A percentile compares a stretch with the other conserved stretches of the same genome.
These are phyloP conservation scores for Fusarium nurragi DNA, from an alignment of 2,329 filamentous ascomycete genomes.

Conservation along the genomic window DNA sequence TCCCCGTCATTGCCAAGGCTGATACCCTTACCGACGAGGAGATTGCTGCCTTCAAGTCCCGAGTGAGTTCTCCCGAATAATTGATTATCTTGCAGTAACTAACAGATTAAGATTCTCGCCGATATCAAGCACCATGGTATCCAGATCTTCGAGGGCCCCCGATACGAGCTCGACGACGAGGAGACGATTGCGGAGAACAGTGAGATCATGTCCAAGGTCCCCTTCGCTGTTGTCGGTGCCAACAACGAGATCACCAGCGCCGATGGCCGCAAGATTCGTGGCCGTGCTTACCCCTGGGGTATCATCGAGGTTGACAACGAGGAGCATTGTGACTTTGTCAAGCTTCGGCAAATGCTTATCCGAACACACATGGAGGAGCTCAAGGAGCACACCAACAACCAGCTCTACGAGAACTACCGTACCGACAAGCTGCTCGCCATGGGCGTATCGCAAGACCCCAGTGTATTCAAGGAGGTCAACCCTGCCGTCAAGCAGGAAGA, in stretches of 20 bases:
- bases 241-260: slow-evolving; percentile 92
- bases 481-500: slow-evolving; percentile 99
- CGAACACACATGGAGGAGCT: slow-evolving; percentile 99
- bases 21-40: slow-evolving; percentile 98
- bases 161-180: slow-evolving; percentile 98
- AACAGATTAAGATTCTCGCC: slow-evolving; percentile 78
- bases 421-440: slow-evolving; percentile 99
- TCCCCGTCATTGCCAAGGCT: slow-evolving; percentile 98
- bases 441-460: slow-evolving; percentile 98
- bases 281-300: slow-evolving; percentile 97
- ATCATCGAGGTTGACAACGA: slow-evolving; percentile 99
- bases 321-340: slow-evolving; percentile 99
- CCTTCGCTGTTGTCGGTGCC: slow-evolving; percentile 96
- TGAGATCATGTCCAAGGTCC: slow-evolving; percentile 99
- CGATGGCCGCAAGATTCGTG: slow-evolving; percentile 94
- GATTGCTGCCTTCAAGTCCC: slow-evolving; percentile 91
- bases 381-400: slow-evolving; percentile 99
- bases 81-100: background rate
- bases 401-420: slow-evolving; percentile 99
- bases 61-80: slow-evolving; percentile 71
- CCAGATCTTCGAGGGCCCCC: slow-evolving; percentile 98
- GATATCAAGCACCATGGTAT: slow-evolving; percentile 98
- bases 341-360: slow-evolving; percentile 99
- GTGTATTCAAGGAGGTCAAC: slow-evolving; percentile 99
- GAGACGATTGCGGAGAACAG: slow-evolving; percentile 99